Conservation (phyloP, 208 protist species). For the Crithidia thermophila region DNA sequence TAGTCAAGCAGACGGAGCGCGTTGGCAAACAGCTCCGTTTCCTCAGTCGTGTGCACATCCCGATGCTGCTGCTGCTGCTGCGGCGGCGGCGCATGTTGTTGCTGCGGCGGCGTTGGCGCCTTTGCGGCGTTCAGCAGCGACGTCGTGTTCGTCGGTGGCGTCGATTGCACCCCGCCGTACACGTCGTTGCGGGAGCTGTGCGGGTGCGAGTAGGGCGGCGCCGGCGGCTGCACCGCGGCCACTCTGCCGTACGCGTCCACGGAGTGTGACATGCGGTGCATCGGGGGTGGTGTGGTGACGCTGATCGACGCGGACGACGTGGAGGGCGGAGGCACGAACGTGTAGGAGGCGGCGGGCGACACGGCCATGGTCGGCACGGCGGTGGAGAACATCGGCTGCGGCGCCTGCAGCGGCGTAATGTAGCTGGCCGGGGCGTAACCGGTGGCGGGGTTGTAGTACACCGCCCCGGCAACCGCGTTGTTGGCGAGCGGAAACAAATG, state of each 20-base stretch:
- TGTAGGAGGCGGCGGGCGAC: no score
- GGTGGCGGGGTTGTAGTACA: constrained; percentile 9
- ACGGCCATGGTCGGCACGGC: no score
- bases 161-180: neutral
- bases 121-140: constrained; percentile 2
- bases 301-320: neutral
- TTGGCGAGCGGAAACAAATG: neutral
- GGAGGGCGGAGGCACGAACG: no score
- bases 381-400: neutral
- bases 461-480: neutral
- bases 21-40: constrained; percentile 1
- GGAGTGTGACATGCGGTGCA: neutral
- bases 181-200: neutral
- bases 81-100: neutral
- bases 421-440: constrained; percentile 11
- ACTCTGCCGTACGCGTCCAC: neutral
- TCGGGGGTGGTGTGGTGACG: neutral
- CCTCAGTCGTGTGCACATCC: neutral
- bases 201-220: constrained; percentile 3
- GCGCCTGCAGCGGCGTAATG: constrained; percentile 1
- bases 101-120: no score
- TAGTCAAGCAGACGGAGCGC: constrained; percentile 17
- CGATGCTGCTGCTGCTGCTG: neutral
- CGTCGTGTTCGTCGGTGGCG: neutral
- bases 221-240: neutral